Percentiles rank a stretch among this genome's conserved stretches.
Conservation (phyloP, 345 rosid species). For the Capsella bursapastoris region DNA sequence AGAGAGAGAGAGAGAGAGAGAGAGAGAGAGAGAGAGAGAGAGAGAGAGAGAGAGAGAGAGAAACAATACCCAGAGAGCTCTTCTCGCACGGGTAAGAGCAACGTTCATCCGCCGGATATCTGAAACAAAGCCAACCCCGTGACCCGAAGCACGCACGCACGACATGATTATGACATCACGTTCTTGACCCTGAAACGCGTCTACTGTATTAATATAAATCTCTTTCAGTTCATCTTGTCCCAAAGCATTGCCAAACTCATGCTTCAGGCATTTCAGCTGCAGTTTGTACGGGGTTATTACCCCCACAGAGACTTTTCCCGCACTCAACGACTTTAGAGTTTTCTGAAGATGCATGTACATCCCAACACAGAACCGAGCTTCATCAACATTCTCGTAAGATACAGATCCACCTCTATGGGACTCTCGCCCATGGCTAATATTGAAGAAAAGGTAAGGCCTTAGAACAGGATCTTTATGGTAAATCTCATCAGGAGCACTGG, state of each 20-base stretch:
- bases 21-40: no score
- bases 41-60: not conserved
- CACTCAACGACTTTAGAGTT: conserved; percentile 62
- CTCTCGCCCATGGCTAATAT: conserved; percentile 91
- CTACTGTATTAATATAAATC: conserved; percentile 94
- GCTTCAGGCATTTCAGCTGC: conserved; percentile 92
- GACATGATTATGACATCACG: conserved; percentile 99
- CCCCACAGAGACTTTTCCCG: conserved; percentile 79
- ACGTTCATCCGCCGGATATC: conserved; percentile 98
- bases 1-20: no score
- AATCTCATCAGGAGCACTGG: conserved; percentile 72
- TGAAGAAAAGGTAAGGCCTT: conserved; percentile 80
- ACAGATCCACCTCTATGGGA: conserved; percentile 96
- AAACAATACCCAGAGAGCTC: conserved; percentile 87
- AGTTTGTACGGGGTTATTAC: conserved; percentile 95
- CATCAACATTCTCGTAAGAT: conserved; percentile 86
- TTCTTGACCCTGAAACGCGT: conserved; percentile 99
- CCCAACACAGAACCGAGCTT: conserved; percentile 90
- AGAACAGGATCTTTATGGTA: conserved; percentile 86
- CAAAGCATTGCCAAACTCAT: conserved; percentile 76
- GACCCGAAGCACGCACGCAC: conserved; percentile 92
- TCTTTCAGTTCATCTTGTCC: conserved; percentile 90
- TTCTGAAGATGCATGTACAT: conserved; percentile 92
- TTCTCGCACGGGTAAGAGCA: conserved; percentile 95
- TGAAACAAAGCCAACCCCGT: conserved; percentile 96